Base-by-base conservation (phyloP, 164 flowering plant species). In the Aristolochia fimbriata region DNA sequence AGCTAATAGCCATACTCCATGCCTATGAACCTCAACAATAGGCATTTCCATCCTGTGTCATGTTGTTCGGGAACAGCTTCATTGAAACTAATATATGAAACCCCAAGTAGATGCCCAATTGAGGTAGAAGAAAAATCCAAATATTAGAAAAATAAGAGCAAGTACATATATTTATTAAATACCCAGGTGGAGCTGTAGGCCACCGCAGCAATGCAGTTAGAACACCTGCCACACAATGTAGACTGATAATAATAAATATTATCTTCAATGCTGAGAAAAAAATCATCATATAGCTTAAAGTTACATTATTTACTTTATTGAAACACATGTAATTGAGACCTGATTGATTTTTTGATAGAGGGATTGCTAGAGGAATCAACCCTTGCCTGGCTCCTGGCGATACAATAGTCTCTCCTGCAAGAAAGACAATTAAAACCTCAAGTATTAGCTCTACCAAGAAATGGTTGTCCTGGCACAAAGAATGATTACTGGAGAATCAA, bases 161-260 rank as follows among this genome's bases (percentile, higher is more conserved):
- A 22, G 14, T 20, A 17, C 41, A 12, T 6, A 14, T 5, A 12
- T 22, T 15, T 53, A 49, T 30, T 15, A 14, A 68, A 66, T 77
- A 91, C 97, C 84, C 87, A 47, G 87, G 73, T 17, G 94, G 97
- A 65, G 96, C 84, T 55, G 97, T 86, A 69, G 96, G 97, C 97
- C 97, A 88, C 58, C 96, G 71, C 68, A 91, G 70, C 67, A 91
- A 71, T 64, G 96, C 87, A 73, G 86, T 87, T 60, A 82, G 55
- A 70, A 71, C 67, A 71, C 92, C 98, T 88, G 52, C 50, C 51
- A 22, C 55, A 20, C 15, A 27, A 33, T 13, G 23, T 52, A 22
- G 15, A 52, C 13, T 52, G 22, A 15, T n/a, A 8, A 19, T 56
- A 11, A 31, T 1, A 37, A 37, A 37, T 3, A 37, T 37, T 3